Base-by-base conservation (phyloP, 2,329 filamentous ascomycete species). In the Calonectria pseudoturangicola region DNA sequence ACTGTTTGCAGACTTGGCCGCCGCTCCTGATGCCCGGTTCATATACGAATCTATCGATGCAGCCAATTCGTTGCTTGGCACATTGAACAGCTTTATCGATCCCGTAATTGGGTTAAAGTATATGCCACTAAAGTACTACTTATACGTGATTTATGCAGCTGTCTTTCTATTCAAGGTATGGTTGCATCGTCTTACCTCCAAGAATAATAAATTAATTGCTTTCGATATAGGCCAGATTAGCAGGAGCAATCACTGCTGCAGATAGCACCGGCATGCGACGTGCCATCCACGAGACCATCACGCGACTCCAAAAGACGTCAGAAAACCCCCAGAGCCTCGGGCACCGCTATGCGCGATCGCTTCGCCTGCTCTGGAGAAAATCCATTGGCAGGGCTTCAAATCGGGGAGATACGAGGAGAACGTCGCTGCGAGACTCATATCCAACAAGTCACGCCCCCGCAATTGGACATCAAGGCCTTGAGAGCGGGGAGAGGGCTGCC, bases 1-100 rank as follows among this genome's bases (percentile, higher is more conserved):
- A 9, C 85, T 85, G 8, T 90, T 88, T 77, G 86, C 84, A 62
- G 89, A 91, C 69, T 85, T 92, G 3, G 89, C 90, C 6, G 88
- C 88, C 0, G 89, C 90, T 68, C 90, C 90, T 7, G 91, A 93
- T 77, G 90, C 91, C 6, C 87, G 91, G 7, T 93, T 93, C 80
- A 92, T 93, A 70, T 93, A 92, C 79, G 91, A 92, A 79, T 90
- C 90, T 2, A 87, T 93, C 9, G 90, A 92, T 75, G 90, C 91
- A 2, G 91, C 91, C 0, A 92, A 92, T 78, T 88, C 89, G 0
- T 87, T 92, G 21, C 83, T 93, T 16, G 88, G 86, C 18, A 91
- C 90, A 1, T 85, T 93, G 25, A 92, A 90, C 77, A 89, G 88
- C 68, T 88, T 88, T 73, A 88, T 92, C 36, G 88, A 92, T 68